Base-by-base conservation (phyloP, 106 monocot species). In the Allium sativum region DNA sequence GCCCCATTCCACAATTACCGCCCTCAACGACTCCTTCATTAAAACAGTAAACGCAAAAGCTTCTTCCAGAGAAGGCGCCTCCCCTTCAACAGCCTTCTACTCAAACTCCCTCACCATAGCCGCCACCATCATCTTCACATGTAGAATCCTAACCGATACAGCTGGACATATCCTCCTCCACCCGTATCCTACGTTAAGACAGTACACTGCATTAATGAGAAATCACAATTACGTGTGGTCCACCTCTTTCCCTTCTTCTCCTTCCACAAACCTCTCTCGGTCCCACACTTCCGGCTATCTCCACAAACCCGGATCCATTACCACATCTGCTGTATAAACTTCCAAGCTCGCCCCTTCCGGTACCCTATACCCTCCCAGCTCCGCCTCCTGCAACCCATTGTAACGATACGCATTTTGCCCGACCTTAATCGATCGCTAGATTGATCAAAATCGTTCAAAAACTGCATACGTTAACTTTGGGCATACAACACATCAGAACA, bases 1-100 rank as follows among this genome's bases (percentile, higher is more conserved):
- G n/a, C n/a, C n/a, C 72, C 94, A 81, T 66, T 83, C 78, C 12
- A 75, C 16, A 57, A 90, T 75, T 4, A 67, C 84, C 0, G 90
- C 95, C 48, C 73, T 71, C 44, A 95, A 75, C 4, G 95, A 74
- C 3, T 84, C 58, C 77, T 95, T 95, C 86, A 90, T 81, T 55
- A 95, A 84, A 22, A 95, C 90, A 1, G 95, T 95, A 76, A 95
- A 90, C 4, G 95, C 95, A 41, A 95, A 95, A 0, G 84, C 84
- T 79, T 90, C 95, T 17, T 77, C 71, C 18, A 78, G 53, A 31
- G 81, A 79, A 7, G 83, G 83, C 56, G 41, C 18, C 67, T 79
- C 75, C 3, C 95, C 95, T 19, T 78, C 58, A 17, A 76, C 78
- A 12, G 81, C 47, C 53, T 40, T 48, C 90, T 83, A 95, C 58